Evolutionary conservation across 495 filamentous ascomycete species (phyloP).

Genomic region (Penicillium arizonense): DNA sequence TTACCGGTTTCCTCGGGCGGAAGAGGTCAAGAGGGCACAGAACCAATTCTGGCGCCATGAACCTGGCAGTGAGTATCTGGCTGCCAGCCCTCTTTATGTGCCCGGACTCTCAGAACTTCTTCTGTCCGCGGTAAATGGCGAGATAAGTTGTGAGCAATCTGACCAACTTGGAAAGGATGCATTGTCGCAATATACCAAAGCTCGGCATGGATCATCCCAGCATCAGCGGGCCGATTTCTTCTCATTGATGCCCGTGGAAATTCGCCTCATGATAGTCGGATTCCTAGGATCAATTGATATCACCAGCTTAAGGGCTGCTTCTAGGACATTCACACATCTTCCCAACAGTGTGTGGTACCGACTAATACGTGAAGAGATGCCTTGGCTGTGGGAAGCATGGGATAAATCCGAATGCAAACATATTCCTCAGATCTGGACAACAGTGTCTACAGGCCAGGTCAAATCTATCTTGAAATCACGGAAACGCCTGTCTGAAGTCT

Average conservation of each 20-base stretch:
- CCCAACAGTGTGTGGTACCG: constrained; percentile 23
- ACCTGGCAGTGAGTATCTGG: constrained; percentile 22
- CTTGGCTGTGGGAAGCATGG: constrained; percentile 33
- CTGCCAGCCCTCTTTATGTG: constrained; percentile 27
- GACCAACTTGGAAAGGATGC: not conserved
- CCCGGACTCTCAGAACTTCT: constrained; percentile 13
- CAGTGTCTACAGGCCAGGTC: constrained; percentile 11
- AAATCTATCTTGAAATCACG: constrained; percentile 1
- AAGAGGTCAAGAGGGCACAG: constrained; percentile 7
- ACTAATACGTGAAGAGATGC: constrained; percentile 29
- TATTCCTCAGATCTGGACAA: constrained; percentile 12
- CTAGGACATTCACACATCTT: constrained; percentile 20
- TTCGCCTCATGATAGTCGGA: constrained; percentile 14
- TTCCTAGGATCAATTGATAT: constrained; percentile 21
- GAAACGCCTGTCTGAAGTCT: not conserved
- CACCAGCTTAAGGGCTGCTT: constrained; percentile 15
- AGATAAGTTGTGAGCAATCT: not conserved
- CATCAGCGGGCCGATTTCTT: constrained; percentile 13
- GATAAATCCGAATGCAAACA: constrained; percentile 7
- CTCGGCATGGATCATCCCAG: not conserved
- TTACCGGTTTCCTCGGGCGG: constrained; percentile 7
- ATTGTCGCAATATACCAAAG: not conserved
- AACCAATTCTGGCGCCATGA: constrained; percentile 21
- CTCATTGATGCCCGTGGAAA: constrained; percentile 19
- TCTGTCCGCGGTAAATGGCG: not conserved